Evolutionary conservation across 1,284 basidiomycete genomes (phyloP).

Genomic region (Sparassis latifolia): DNA sequence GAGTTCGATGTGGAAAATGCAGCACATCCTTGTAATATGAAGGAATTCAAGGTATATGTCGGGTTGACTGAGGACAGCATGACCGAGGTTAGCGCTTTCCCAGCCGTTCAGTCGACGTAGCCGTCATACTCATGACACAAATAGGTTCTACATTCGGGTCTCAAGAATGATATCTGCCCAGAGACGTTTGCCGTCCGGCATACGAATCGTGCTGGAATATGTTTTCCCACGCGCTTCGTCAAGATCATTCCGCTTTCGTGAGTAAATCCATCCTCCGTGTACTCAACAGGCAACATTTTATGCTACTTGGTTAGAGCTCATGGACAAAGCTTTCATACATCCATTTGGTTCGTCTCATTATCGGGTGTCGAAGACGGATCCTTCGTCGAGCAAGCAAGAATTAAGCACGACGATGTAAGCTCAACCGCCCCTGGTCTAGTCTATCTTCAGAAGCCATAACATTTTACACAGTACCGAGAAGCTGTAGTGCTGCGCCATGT

Average conservation of each 20-base stretch:
- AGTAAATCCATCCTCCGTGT: slow-evolving; percentile 19
- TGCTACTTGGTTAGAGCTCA: slow-evolving; percentile 39
- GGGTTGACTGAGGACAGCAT: slow-evolving; percentile 59
- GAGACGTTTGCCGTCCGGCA: slow-evolving; percentile 60
- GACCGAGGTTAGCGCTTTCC: slow-evolving; percentile 32
- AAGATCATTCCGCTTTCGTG: slow-evolving; percentile 72
- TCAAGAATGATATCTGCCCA: slow-evolving; percentile 57
- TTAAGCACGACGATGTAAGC: slow-evolving; percentile 55
- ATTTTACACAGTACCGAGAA: slow-evolving; percentile 52
- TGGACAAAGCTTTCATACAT: slow-evolving; percentile 65
- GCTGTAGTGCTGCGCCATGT: slow-evolving; percentile 58
- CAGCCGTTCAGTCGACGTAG: too few species aligned
- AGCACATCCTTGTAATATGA: slow-evolving; percentile 80
- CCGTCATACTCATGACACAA: background rate
- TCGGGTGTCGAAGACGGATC: slow-evolving; percentile 48
- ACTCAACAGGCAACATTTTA: background rate
- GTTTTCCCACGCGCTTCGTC: slow-evolving; percentile 58
- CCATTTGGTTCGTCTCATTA: slow-evolving; percentile 68
- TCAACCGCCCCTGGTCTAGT: background rate
- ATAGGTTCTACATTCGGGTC: slow-evolving; percentile 46
- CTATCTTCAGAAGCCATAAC: slow-evolving; percentile 1
- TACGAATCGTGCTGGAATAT: slow-evolving; percentile 45
- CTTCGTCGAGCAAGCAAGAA: slow-evolving; percentile 47
- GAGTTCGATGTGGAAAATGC: background rate
- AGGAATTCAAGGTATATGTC: slow-evolving; percentile 67